These are phyloP conservation scores for Phytopythium vexans DNA, from an alignment of 352 stramenopile species.

Conservation along the genomic window DNA sequence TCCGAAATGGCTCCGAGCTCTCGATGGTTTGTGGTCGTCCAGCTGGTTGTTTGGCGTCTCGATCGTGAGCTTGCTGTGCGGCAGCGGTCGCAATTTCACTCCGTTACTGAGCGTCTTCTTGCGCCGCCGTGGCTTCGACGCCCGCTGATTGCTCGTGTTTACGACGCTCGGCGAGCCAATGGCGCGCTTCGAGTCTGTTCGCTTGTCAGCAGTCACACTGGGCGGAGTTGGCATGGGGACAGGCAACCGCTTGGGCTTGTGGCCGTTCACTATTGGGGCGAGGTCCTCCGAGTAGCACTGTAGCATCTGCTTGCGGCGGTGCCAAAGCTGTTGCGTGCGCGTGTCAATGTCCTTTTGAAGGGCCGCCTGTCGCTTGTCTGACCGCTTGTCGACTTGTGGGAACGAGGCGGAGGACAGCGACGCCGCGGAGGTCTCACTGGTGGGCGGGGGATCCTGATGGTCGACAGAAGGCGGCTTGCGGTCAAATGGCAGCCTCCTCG, in stretches of 20 bases:
- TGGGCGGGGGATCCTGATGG: background rate
- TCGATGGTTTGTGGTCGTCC: slow-evolving; percentile 7
- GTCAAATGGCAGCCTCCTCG: slow-evolving; percentile 1
- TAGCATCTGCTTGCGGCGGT: slow-evolving; percentile 34
- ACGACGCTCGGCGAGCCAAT: slow-evolving; percentile 6
- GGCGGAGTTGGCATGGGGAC: slow-evolving; percentile 15
- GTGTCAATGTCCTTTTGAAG: background rate
- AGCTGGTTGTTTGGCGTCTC: slow-evolving; percentile 26
- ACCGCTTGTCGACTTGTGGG: background rate
- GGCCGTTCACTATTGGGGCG: slow-evolving; percentile 46
- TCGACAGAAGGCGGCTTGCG: background rate
- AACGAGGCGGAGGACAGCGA: background rate
- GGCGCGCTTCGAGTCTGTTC: slow-evolving; percentile 10
- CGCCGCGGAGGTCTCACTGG: background rate
- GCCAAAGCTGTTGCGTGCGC: slow-evolving; percentile 21
- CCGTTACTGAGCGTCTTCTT: slow-evolving; percentile 12
- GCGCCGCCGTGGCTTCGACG: slow-evolving; percentile 3
- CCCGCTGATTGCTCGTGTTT: slow-evolving; percentile 9
- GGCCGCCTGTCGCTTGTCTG: background rate
- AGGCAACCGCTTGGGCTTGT: slow-evolving; percentile 43
- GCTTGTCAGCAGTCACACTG: slow-evolving; percentile 4
- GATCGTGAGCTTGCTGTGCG: slow-evolving; percentile 5
- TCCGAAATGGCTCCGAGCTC: too few relatives aligned
- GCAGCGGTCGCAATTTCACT: slow-evolving; percentile 21
- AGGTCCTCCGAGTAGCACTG: slow-evolving; percentile 65